Evolutionary conservation across 805 yeast species (phyloP).

Genomic region (Cephaloascus albidus): DNA sequence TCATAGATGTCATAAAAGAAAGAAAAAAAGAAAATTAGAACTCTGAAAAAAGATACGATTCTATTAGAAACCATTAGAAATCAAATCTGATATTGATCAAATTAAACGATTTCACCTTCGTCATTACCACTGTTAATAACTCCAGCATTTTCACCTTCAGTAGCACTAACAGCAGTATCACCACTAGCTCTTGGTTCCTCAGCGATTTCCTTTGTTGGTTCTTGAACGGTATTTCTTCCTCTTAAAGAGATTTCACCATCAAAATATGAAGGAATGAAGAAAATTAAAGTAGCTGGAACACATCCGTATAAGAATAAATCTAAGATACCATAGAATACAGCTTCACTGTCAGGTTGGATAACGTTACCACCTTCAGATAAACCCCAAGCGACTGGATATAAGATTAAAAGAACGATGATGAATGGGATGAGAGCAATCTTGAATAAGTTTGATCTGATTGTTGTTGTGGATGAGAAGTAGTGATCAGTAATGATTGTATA

Average conservation of each 20-base stretch:
- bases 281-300: slow-evolving; percentile 25
- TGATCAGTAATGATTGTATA: slow-evolving; percentile 15
- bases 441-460: not conserved
- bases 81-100: not conserved
- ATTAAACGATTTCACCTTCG: not conserved
- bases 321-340: slow-evolving; percentile 43
- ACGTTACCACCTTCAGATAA: slow-evolving; percentile 47
- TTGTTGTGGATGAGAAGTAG: not conserved
- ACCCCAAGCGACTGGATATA: slow-evolving; percentile 42
- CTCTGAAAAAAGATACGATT: too few species aligned
- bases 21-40: too few species aligned
- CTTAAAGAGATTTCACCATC: not conserved
- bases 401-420: slow-evolving; percentile 25
- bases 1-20: too few species aligned
- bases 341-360: slow-evolving; percentile 45
- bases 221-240: not conserved
- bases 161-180: slow-evolving; percentile 1
- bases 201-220: not conserved
- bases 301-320: slow-evolving; percentile 33
- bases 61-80: too few species aligned
- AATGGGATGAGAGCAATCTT: slow-evolving; percentile 19
- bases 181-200: not conserved
- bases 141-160: not conserved
- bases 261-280: slow-evolving; percentile 4
- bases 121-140: not conserved